Evolutionary conservation across 2,329 filamentous ascomycete species (phyloP), one percentile per base, ranked within the genome.

Genomic region (Pseudogymnoascus sp.): DNA sequence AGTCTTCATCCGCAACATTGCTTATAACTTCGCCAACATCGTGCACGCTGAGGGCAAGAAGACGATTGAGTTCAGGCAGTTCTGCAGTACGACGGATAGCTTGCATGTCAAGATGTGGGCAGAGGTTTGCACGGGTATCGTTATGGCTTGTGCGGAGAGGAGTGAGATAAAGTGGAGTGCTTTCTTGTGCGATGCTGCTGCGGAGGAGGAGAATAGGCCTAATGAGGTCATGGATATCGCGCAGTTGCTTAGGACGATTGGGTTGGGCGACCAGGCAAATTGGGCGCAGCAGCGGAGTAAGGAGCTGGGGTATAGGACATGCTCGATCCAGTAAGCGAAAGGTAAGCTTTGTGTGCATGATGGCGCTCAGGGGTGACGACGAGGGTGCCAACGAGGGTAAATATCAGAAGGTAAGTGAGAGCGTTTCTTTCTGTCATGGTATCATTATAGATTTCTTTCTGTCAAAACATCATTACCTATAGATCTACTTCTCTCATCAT

Each of bases 41-140:
- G 50, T 35, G 28, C 50, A 18, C 5, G 16, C 5, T 1, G 28
- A 35, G 4, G 50, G 50, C 23, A 56, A 56, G 28, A 33, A 56
- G 16, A 56, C 50, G n/a, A 35, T 56, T 2, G 50, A 56, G 28
- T 56, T 56, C 16, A 18, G 50, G 3, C 50, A 35, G 28, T n/a
- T n/a, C 16, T 6, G 3, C 50, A 35, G 50, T 16, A 33, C 50
- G 28, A 56, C 50, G 10, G 28, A 56, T 33, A 35, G 50, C 50
- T 28, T 56, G n/a, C 28, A 56, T 5, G 16, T 56, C 28, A 56
- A 56, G 50, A 56, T 56, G 28, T 56, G 50, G 50, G 50, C 50
- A 0, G 50, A 56, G 50, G 14, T 35, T 7, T 56, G 50, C 50
- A 4, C 3, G 28, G 50, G 50, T 16, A 56, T 56, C 8, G 50